These are phyloP conservation scores for Diaporthe velutina DNA, from an alignment of 2,329 filamentous ascomycete species.

Conservation along the genomic window DNA sequence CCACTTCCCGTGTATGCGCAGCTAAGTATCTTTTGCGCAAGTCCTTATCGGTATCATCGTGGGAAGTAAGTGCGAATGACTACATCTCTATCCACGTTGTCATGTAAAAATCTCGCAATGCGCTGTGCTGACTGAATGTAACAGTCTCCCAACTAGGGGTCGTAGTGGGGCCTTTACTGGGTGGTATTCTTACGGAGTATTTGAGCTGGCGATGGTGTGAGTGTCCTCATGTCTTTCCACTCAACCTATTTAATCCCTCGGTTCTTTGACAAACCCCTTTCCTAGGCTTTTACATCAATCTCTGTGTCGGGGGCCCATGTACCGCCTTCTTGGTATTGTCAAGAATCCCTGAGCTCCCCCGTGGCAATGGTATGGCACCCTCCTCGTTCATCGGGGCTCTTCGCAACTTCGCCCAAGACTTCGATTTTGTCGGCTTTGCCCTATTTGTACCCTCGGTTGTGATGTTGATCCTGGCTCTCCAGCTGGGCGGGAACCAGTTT, in stretches of 20 bases:
- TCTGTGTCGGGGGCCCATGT: not conserved
- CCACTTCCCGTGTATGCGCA: not conserved
- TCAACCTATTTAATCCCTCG: not conserved
- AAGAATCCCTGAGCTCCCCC: not conserved
- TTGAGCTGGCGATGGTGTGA: slow-evolving; percentile 50
- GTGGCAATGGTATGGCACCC: not conserved
- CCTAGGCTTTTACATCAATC: not conserved
- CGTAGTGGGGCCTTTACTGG: slow-evolving; percentile 24
- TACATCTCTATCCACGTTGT: too few relatives aligned
- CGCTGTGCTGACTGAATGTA: not conserved
- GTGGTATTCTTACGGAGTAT: slow-evolving; percentile 30
- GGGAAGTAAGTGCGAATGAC: slow-evolving; percentile 18
- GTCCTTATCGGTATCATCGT: slow-evolving; percentile 41
- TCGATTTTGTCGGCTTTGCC: not conserved
- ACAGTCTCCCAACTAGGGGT: not conserved
- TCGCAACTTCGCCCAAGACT: not conserved
- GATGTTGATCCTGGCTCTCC: not conserved
- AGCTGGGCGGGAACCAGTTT: not conserved
- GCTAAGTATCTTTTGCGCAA: not conserved
- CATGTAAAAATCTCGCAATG: not conserved
- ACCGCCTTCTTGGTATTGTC: not conserved
- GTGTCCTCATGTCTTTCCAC: not conserved
- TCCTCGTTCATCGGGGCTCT: not conserved
- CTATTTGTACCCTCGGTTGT: not conserved
- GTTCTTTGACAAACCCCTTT: not conserved